phyloP scores from a whole-genome alignment of 2,329 filamentous ascomycete genomes.

The Colletotrichum sp. region DNA sequence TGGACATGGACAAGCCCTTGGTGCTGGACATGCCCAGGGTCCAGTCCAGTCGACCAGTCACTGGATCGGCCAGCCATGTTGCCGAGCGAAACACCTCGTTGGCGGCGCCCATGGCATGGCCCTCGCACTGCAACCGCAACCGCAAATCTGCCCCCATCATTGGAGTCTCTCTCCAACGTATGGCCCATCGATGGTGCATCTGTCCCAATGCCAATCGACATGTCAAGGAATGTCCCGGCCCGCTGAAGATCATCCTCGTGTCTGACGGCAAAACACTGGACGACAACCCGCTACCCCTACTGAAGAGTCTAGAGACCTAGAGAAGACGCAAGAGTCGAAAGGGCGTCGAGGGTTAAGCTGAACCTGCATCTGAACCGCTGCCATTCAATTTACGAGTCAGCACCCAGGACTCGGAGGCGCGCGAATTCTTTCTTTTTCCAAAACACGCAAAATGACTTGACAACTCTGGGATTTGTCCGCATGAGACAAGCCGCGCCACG shows the following conservation, averaged over 20 bases:
- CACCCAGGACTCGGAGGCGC: not conserved
- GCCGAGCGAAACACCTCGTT: not conserved
- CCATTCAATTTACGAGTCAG: conserved; percentile 1
- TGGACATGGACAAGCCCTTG: not conserved
- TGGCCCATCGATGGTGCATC: not conserved
- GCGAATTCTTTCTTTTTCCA: not conserved
- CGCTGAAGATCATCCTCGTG: conserved; percentile 17
- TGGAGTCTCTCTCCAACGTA: not conserved
- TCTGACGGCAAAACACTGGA: conserved; percentile 6
- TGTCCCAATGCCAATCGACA: not conserved
- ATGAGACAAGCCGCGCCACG: conserved; percentile 5
- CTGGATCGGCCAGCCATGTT: not conserved
- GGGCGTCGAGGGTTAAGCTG: not conserved
- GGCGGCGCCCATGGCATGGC: not conserved
- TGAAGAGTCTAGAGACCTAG: not conserved
- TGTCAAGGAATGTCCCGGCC: conserved; percentile 14
- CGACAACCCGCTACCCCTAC: not conserved
- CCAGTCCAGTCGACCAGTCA: not conserved
- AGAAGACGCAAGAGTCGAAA: not conserved
- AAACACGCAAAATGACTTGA: not conserved
- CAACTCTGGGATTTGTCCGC: not conserved
- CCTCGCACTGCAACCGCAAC: not conserved
- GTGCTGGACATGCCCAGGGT: not conserved
- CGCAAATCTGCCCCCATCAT: not conserved
- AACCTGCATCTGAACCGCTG: not conserved